Percentiles rank a stretch among this genome's conserved stretches.
phyloP scores from a whole-genome alignment of 441 rosid species.

The Bruguiera hainesii region DNA sequence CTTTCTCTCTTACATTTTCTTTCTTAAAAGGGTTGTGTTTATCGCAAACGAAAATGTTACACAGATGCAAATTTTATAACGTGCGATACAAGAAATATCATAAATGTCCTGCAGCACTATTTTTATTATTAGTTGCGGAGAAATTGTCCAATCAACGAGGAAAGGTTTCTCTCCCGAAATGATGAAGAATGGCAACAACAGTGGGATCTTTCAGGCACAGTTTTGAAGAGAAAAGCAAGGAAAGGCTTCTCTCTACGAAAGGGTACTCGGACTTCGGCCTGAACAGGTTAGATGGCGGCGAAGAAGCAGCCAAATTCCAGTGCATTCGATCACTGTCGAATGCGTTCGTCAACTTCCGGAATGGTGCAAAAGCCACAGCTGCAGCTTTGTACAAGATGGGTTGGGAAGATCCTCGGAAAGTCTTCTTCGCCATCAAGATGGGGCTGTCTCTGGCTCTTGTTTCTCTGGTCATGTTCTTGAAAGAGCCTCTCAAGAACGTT shows the following conservation, averaged over 20 bases:
- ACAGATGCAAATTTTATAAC: too few species aligned
- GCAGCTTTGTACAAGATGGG: slow-evolving; percentile 70
- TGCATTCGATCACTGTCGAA: slow-evolving; percentile 51
- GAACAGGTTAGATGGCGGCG: slow-evolving; percentile 36
- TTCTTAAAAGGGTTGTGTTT: too few species aligned
- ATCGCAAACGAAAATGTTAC: too few species aligned
- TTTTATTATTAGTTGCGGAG: too few species aligned
- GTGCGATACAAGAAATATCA: too few species aligned
- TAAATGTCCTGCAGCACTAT: too few species aligned
- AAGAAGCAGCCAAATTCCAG: slow-evolving; percentile 23
- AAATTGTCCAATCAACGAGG: too few species aligned
- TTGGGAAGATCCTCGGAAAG: slow-evolving; percentile 66
- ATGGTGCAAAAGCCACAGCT: slow-evolving; percentile 18
- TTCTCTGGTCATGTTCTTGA: slow-evolving; percentile 60
- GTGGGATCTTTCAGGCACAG: slow-evolving; percentile 34
- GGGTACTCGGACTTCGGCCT: slow-evolving; percentile 47
- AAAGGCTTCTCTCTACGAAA: slow-evolving; percentile 44
- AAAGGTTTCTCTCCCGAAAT: background rate
- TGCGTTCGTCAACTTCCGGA: slow-evolving; percentile 36
- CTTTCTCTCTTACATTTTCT: too few species aligned
- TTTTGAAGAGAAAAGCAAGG: slow-evolving; percentile 46
- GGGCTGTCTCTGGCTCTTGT: slow-evolving; percentile 64
- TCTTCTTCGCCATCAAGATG: slow-evolving; percentile 65
- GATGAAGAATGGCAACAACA: slow-evolving; percentile 39
- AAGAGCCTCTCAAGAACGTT: slow-evolving; percentile 45